Base-by-base conservation (phyloP, 768 basidiomycete genomes). In the Butyriboletus loyo region DNA sequence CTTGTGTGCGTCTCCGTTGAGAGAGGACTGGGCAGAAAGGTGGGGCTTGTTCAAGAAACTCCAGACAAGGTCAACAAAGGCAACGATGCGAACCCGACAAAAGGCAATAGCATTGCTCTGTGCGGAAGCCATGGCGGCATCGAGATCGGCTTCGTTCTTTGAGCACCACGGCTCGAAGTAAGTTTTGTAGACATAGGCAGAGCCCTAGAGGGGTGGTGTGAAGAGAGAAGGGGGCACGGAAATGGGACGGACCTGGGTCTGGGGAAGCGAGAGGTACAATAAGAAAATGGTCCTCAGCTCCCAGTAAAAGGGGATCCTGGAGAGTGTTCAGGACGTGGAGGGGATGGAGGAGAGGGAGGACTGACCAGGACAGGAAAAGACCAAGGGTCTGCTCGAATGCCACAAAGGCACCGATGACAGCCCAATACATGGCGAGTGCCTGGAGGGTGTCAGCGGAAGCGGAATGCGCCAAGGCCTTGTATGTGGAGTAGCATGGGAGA, bases 301-400 rank as follows among this genome's bases (percentile, higher is more conserved):
- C 82, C 82, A 87, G 63, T 88, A 89, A 64, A 89, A 86, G 7
- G 87, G 87, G 37, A 89, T 61, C 87, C 87, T 87, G 48, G 7
- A n/a, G 36, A 19, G 52, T 37, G 49, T 49, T 66, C 31, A 63
- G 57, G 43, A 50, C 49, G 56, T 40, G 41, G 1, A 2, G 21
- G 2, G 25, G 10, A 5, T 7, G 15, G 22, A 6, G 2, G 22
- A 27, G 27, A 15, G 17, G 42, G 24, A 31, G 27, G 22, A 67
- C 80, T 49, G 65, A 81, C 87, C 87, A 89, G 70, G 78, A 80
- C 46, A 89, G 67, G 50, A 87, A 61, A 75, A 82, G 82, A 52
- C 86, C 86, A 27, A 79, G 74, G 9, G 79, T 64, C 54, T 84
- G 82, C 62, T 88, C 85, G 58, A 84, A 73, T 2, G 83, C 81